Base-by-base conservation (phyloP, 2,329 filamentous ascomycete genomes). In the Curvularia verruculosa region DNA sequence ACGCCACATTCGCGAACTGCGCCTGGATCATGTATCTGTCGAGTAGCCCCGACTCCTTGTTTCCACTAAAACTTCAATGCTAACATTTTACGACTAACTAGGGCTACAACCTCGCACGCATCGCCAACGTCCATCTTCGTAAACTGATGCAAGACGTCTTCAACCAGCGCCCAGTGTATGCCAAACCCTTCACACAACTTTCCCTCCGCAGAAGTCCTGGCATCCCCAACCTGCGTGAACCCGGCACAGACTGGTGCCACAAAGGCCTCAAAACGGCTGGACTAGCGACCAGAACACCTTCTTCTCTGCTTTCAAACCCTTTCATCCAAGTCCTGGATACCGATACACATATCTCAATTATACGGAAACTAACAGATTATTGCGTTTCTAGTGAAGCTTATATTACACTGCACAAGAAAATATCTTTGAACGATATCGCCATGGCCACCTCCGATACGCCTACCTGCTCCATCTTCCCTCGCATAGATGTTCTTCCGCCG, bases 1-100 rank as follows among this genome's bases (percentile, higher is more conserved):
- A 46, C 29, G 50, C n/a, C 48, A 69, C 21, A 62, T 75, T 24
- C 64, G 72, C 2, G 70, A 75, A 57, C 48, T 75, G 4, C 52
- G 44, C 5, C 45, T 72, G 1, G 69, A 72, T 36, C 67, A 70
- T 56, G 71, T 71, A 37, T 39, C 51, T 48, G 9, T 12, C 36
- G 19, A 29, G n/a, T 15, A 2, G 2, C 6, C 9, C 21, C 29
- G 12, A n/a, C 5, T 5, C 9, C 13, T 9, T 18, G 21, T 18
- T 31, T 26, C 15, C 4, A 10, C 9, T 29, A 15, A 4, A 5
- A 19, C 19, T 15, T 19, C 26, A 19, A 19, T 7, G 40, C 40
- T 41, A 43, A 29, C 12, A 44, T 5, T 1, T 8, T 5, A 45
- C 2, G 6, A 12, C 21, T 41, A 13, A 52, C 9, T 5, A 68